Evolutionary conservation across 192 early-diverging fungal genomes (phyloP), one percentile per base, ranked within the genome.

Genomic region (Coemansia asiatica): DNA sequence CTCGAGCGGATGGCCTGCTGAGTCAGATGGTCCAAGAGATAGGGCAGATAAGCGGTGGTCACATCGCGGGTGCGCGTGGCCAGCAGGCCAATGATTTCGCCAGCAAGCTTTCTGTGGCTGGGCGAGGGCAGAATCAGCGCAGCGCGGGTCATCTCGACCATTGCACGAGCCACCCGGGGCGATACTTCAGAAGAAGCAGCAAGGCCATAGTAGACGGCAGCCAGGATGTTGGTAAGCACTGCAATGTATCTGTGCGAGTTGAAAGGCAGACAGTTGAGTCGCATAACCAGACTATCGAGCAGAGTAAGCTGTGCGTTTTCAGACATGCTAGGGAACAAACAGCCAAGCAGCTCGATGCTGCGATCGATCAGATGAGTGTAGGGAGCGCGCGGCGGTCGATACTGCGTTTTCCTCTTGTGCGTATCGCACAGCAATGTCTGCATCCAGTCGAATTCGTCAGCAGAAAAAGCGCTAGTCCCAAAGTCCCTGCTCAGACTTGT

Each of bases 1-100:
- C 96, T 85, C 54, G 92, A 92, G 19, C 90, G 90, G 23, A 98
- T 93, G 1, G 97, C 91, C 76, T 91, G 85, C 58, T 60, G 46
- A 1, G 79, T 74, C 19, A 84, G 73, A 22, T 79, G 73, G 27
- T 70, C 65, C 28, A 84, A 61, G 54, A 78, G 53, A 5, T 64
- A 54, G 1, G 83, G 68, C 63, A 82, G 33, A 44, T 76, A 82
- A 9, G 67, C 49, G 8, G 69, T 44, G 7, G 66, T 33, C 12
- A 72, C 72, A 1, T 69, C 74, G 2, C 73, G 53, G 1, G 71
- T 68, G 6, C 47, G 55, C 2, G 67, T 86, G 1, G 93, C 85
- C 60, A 97, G 69, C 5, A 89, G 79, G 2, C 97, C 97, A 4
- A 97, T 65, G 8, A 90, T 87, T 48, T 95, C 93, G 61, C 92